A percentile compares a stretch with the other conserved stretches of the same genome.
phyloP scores from a whole-genome alignment of 2,329 filamentous ascomycete genomes.

The Boeremia exigua region DNA sequence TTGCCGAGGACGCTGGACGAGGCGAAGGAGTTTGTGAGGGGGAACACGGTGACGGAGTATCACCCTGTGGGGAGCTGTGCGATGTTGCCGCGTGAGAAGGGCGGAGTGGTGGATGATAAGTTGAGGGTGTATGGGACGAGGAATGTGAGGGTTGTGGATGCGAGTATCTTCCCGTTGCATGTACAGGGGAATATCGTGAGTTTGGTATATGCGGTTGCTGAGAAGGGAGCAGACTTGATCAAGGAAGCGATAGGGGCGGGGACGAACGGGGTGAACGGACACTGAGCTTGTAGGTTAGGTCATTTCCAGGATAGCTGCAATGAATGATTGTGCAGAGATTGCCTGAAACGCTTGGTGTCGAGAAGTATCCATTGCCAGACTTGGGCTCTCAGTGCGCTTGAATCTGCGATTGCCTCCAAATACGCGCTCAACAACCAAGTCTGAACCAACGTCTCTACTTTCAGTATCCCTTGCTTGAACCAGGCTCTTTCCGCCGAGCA shows the following conservation, averaged over 20 bases:
- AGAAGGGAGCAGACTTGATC: constrained; percentile 40
- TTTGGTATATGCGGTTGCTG: constrained; percentile 42
- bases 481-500: too few relatives aligned
- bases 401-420: too few relatives aligned
- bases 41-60: constrained; percentile 36
- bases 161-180: constrained; percentile 35
- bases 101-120: constrained; percentile 33
- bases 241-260: constrained; percentile 15
- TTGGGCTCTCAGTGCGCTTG: too few relatives aligned
- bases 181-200: constrained; percentile 38
- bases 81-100: constrained; percentile 43
- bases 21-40: constrained; percentile 25
- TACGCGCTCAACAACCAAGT: too few relatives aligned
- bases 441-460: too few relatives aligned
- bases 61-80: constrained; percentile 40
- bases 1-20: constrained; percentile 30
- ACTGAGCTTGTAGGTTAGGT: neutral
- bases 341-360: too few relatives aligned
- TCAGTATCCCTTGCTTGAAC: too few relatives aligned
- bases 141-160: constrained; percentile 39
- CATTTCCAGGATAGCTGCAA: too few relatives aligned
- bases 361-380: too few relatives aligned
- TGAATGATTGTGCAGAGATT: too few relatives aligned
- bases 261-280: neutral
- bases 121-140: constrained; percentile 40